Conservation (phyloP, 768 basidiomycete genomes). For the Podaxis mareebaensis region DNA sequence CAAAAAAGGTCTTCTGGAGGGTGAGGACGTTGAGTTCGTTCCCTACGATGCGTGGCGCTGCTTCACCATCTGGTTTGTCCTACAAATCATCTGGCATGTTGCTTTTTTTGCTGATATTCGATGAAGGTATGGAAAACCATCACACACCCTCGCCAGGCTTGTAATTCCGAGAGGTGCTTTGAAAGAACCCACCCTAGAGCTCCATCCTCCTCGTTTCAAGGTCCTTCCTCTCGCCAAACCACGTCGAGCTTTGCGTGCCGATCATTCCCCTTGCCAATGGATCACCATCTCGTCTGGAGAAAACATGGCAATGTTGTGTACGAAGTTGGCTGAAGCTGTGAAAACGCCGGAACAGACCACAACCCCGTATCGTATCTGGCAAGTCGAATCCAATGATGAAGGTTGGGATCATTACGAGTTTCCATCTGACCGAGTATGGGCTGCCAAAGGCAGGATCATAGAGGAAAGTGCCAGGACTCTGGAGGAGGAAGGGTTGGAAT, state of each 20-base stretch:
- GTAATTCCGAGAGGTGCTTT: slow-evolving; percentile 62
- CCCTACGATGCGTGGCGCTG: slow-evolving; percentile 71
- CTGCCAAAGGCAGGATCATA: slow-evolving; percentile 40
- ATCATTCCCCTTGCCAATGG: slow-evolving; percentile 31
- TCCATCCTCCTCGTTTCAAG: slow-evolving; percentile 66
- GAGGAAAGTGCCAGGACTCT: slow-evolving; percentile 49
- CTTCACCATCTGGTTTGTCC: slow-evolving; percentile 67
- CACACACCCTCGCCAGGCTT: slow-evolving; percentile 58
- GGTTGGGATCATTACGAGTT: slow-evolving; percentile 37
- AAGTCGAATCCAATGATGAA: slow-evolving; percentile 41
- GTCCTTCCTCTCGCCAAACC: slow-evolving; percentile 49
- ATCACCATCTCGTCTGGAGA: slow-evolving; percentile 54
- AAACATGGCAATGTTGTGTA: slow-evolving; percentile 43
- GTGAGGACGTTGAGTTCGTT: slow-evolving; percentile 73
- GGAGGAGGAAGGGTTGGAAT: slow-evolving; percentile 57
- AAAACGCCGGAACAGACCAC: slow-evolving; percentile 28
- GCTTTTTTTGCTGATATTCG: slow-evolving; percentile 8
- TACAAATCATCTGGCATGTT: slow-evolving; percentile 14
- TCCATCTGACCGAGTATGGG: slow-evolving; percentile 30
- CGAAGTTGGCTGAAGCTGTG: slow-evolving; percentile 40
- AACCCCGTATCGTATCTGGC: slow-evolving; percentile 65
- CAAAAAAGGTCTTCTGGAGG: slow-evolving; percentile 49
- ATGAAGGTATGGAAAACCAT: slow-evolving; percentile 70
- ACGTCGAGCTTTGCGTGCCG: slow-evolving; percentile 22
- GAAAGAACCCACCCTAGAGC: slow-evolving; percentile 61